Percentiles rank a stretch among this genome's conserved stretches.
phyloP scores from a whole-genome alignment of 345 rosid species.

The Rhodomyrtus tomentosa region DNA sequence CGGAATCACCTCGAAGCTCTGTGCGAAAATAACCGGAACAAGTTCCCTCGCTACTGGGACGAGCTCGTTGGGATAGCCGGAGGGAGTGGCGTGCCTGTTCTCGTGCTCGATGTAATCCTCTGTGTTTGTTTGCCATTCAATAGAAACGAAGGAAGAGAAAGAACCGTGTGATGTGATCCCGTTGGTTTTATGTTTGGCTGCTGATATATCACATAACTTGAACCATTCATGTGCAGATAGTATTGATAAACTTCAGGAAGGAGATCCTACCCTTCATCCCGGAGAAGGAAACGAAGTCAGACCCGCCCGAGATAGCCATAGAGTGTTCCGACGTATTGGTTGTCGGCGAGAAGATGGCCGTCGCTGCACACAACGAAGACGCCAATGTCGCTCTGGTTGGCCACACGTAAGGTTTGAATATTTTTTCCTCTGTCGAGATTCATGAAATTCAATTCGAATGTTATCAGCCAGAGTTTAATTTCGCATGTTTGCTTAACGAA shows the following conservation, averaged over 20 bases:
- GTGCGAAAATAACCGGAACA: conserved; percentile 20
- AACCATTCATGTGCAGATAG: conserved; percentile 19
- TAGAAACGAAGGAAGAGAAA: neutral
- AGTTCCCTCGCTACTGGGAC: conserved; percentile 41
- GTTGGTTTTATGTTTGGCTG: neutral
- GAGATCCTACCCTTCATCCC: conserved; percentile 52
- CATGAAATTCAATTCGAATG: neutral
- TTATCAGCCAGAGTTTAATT: neutral
- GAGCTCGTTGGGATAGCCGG: conserved; percentile 46
- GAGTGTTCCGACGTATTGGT: conserved; percentile 45
- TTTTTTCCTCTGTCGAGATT: neutral
- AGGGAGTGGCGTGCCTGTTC: conserved; percentile 42
- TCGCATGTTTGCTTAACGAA: too few relatives aligned
- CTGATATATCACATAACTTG: neutral
- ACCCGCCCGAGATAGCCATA: neutral
- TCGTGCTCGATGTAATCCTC: conserved; percentile 30
- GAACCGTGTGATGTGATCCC: neutral
- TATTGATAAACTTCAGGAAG: conserved; percentile 52
- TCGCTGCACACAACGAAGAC: conserved; percentile 58
- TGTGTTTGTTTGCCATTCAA: neutral
- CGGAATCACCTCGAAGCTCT: conserved; percentile 21
- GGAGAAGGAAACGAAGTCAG: neutral
- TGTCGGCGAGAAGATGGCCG: conserved; percentile 30
- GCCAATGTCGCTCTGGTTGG: conserved; percentile 41
- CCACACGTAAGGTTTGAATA: conserved; percentile 27